phyloP scores from a whole-genome alignment of 139 green algal species.

The Trebouxia sp. region DNA sequence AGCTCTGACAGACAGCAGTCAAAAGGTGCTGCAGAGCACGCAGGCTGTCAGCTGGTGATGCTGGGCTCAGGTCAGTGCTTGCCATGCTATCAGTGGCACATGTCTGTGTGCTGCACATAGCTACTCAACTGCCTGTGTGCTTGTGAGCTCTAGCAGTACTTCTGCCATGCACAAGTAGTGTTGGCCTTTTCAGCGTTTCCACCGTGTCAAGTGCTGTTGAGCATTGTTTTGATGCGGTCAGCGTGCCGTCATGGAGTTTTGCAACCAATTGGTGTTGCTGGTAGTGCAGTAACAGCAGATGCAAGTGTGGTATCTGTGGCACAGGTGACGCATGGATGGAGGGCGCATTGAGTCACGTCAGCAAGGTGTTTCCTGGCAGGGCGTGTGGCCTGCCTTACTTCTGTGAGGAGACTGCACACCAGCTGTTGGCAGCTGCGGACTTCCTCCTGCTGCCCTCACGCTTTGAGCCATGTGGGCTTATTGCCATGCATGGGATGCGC shows the following conservation, averaged over 20 bases:
- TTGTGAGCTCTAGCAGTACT: not conserved
- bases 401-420: conserved; percentile 72
- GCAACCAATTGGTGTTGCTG: no score
- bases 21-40: no score
- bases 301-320: no score
- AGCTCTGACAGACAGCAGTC: not conserved
- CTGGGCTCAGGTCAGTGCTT: conserved; percentile 50
- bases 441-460: conserved; percentile 79
- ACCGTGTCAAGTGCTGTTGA: no score
- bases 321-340: conserved; percentile 65
- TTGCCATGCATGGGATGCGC: conserved; percentile 68
- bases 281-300: no score
- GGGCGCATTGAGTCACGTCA: conserved; percentile 54
- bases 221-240: not conserved
- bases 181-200: no score
- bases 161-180: not conserved
- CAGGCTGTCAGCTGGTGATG: conserved; percentile 56
- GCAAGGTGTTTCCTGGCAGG: conserved; percentile 52
- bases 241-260: no score
- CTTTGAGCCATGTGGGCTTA: conserved; percentile 86
- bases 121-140: no score
- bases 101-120: not conserved
- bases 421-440: conserved; percentile 74
- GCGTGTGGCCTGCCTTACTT: conserved; percentile 64
- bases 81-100: not conserved